phyloP scores from a whole-genome alignment of 1,139 yeast species.

The Debaryomyces psychrophilus region DNA sequence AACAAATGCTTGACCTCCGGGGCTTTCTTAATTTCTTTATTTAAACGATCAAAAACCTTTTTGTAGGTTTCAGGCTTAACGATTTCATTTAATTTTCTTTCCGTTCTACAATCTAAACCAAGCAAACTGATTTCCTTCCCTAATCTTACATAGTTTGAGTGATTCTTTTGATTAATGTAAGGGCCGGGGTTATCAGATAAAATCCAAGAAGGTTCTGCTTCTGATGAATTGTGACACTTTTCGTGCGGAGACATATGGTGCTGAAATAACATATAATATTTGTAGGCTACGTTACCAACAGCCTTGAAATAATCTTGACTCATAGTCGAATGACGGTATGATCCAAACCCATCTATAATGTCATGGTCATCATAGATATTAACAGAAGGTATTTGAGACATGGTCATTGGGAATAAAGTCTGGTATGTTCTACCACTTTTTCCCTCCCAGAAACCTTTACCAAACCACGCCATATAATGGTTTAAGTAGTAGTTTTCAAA shows the following conservation, averaged over 20 bases:
- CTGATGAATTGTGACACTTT: conserved; percentile 24
- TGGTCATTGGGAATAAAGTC: conserved; percentile 68
- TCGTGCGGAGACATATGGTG: conserved; percentile 68
- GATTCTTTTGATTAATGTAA: conserved; percentile 62
- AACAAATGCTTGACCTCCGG: conserved; percentile 71
- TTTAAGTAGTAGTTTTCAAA: conserved; percentile 67
- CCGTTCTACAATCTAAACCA: conserved; percentile 93
- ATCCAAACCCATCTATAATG: conserved; percentile 93
- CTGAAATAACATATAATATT: conserved; percentile 88
- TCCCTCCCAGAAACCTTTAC: conserved; percentile 84
- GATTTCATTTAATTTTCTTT: conserved; percentile 66
- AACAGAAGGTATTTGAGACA: conserved; percentile 80
- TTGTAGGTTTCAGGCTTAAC: conserved; percentile 60
- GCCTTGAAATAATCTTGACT: conserved; percentile 62
- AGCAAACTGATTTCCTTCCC: conserved; percentile 73
- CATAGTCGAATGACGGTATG: conserved; percentile 80
- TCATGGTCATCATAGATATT: conserved; percentile 92
- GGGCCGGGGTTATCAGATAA: conserved; percentile 59
- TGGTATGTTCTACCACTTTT: conserved; percentile 65
- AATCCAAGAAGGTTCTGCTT: conserved; percentile 61
- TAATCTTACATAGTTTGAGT: conserved; percentile 69
- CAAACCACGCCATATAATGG: conserved; percentile 86
- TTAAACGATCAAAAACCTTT: conserved; percentile 60
- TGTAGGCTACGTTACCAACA: conserved; percentile 78
- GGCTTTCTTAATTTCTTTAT: conserved; percentile 51